Conservation (phyloP, 2,329 filamentous ascomycete species). For the Bertia moriformis region DNA sequence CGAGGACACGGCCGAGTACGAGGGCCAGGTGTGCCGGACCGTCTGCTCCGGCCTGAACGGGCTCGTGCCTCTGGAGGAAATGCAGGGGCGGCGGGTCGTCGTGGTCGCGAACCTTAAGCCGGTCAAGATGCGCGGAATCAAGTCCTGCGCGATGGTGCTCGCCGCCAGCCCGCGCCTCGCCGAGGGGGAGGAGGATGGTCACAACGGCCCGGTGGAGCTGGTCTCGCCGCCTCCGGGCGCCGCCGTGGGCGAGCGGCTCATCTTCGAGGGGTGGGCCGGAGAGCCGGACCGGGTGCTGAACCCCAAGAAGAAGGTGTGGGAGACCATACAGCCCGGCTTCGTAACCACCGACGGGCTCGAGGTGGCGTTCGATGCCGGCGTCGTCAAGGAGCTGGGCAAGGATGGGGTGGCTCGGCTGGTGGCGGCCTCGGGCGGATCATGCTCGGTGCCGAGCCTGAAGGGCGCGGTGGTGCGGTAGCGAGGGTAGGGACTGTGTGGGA, state of each 20-base stretch:
- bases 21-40: constrained; percentile 84
- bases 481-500: no score
- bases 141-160: background rate
- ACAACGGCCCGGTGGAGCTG: background rate
- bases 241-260: background rate
- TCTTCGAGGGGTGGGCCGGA: background rate
- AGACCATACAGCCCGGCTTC: background rate
- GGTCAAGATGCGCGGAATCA: constrained; percentile 81
- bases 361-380: background rate
- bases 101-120: constrained; percentile 97
- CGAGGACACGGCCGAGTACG: constrained; percentile 81
- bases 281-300: background rate
- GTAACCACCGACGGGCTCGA: background rate
- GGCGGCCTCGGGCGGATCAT: background rate
- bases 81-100: constrained; percentile 91
- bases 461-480: background rate
- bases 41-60: constrained; percentile 96
- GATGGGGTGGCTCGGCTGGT: background rate
- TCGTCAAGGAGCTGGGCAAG: background rate
- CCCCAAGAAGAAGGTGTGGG: background rate
- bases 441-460: background rate
- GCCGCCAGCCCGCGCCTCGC: background rate
- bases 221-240: background rate
- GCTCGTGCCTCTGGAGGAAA: constrained; percentile 78
- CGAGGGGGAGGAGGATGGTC: background rate